Conservation (phyloP, 352 stramenopile species). For the Phytophthora pisi region DNA sequence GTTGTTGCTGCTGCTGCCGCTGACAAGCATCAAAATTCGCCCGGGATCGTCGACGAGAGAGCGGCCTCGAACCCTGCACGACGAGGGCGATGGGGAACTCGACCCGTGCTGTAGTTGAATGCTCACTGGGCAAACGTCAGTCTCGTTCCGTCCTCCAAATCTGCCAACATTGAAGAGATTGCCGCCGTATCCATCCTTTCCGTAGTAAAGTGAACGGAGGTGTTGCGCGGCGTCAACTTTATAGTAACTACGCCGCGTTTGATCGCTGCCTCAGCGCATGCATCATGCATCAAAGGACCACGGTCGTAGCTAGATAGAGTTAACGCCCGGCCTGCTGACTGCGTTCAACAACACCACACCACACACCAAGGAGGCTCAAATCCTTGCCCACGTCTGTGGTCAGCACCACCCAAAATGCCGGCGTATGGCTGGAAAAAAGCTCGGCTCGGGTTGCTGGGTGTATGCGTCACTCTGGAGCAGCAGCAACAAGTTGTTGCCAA, state of each 20-base stretch:
- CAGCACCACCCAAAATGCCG: slow-evolving; percentile 15
- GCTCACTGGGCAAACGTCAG: slow-evolving; percentile 15
- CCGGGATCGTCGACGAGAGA: slow-evolving; percentile 19
- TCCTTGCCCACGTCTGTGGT: slow-evolving; percentile 10
- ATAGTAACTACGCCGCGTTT: neutral
- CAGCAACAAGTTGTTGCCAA: no score
- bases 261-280: neutral
- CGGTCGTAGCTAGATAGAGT: slow-evolving; percentile 1
- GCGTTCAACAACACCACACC: slow-evolving; percentile 7
- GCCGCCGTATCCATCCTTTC: neutral
- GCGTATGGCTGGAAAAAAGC: neutral
- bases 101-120: slow-evolving; percentile 23
- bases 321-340: neutral
- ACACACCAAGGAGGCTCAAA: slow-evolving; percentile 13
- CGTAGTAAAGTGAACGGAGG: neutral
- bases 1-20: neutral
- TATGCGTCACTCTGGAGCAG: neutral
- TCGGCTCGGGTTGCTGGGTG: slow-evolving; percentile 1
- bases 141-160: slow-evolving; percentile 9
- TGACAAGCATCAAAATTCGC: slow-evolving; percentile 16
- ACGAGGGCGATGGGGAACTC: slow-evolving; percentile 33
- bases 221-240: neutral
- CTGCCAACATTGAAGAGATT: neutral
- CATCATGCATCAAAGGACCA: neutral
- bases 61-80: slow-evolving; percentile 26